Evolutionary conservation across 2,329 filamentous ascomycete genomes (phyloP).

Genomic region (Clonostachys sp.): DNA sequence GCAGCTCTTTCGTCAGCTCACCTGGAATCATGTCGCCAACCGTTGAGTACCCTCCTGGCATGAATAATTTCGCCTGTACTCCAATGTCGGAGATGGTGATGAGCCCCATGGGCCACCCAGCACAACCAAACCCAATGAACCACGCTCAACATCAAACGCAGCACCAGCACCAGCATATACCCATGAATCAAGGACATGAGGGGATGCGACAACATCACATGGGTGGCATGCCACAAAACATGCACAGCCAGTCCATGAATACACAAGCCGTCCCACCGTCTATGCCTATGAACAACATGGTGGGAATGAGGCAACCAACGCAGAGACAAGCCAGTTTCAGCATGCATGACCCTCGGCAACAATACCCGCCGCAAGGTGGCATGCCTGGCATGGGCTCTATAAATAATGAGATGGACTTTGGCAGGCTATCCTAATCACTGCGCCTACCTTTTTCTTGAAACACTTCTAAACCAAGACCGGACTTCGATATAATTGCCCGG

Average conservation of each 20-base stretch:
- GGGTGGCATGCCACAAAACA: constrained; percentile 5
- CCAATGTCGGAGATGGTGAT: constrained; percentile 51
- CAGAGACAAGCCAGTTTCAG: constrained; percentile 25
- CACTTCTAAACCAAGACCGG: no score
- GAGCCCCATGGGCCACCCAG: constrained; percentile 33
- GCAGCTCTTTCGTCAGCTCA: constrained; percentile 46
- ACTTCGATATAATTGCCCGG: no score
- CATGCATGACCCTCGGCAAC: constrained; percentile 17
- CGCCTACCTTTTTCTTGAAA: no score
- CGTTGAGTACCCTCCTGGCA: constrained; percentile 40
- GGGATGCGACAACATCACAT: constrained; percentile 21
- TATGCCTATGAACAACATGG: constrained; percentile 20
- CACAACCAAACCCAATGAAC: constrained; percentile 13
- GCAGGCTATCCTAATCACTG: not conserved
- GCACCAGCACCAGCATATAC: constrained; percentile 13
- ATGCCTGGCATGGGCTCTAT: constrained; percentile 34
- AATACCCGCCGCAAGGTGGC: constrained; percentile 24
- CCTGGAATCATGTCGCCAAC: constrained; percentile 48
- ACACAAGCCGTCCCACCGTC: constrained; percentile 12
- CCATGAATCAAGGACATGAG: constrained; percentile 21
- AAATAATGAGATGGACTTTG: constrained; percentile 18
- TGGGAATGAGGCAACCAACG: constrained; percentile 13
- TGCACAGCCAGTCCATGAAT: constrained; percentile 15
- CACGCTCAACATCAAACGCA: constrained; percentile 8
- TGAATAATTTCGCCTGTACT: constrained; percentile 35